These are phyloP conservation scores for Cutaneotrichosporon sp. DNA, from an alignment of 1,284 basidiomycete species.

Conservation along the genomic window DNA sequence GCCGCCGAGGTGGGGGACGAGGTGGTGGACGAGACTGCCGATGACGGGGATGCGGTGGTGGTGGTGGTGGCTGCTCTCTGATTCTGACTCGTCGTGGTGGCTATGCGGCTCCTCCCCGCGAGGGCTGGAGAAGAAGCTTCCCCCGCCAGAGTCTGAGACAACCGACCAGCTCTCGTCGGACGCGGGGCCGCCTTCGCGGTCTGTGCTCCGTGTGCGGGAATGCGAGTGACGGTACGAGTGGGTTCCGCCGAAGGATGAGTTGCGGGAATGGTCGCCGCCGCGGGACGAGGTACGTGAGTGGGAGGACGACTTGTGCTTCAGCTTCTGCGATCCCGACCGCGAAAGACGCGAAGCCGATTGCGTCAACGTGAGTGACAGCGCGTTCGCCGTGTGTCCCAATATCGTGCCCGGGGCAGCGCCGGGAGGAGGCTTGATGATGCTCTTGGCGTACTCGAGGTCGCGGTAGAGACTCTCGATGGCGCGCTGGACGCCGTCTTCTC, in stretches of 20 bases:
- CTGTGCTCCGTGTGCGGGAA: not conserved
- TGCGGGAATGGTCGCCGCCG: not conserved
- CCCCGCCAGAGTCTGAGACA: constrained; percentile 7
- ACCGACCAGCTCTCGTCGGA: constrained; percentile 22
- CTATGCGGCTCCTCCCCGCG: not conserved
- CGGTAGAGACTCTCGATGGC: constrained; percentile 90
- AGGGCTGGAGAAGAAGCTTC: not conserved
- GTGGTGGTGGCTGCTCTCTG: not conserved
- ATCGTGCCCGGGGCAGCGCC: not conserved
- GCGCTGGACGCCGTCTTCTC: constrained; percentile 83
- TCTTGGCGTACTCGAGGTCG: constrained; percentile 81
- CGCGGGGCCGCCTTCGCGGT: not conserved
- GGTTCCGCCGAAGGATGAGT: not conserved
- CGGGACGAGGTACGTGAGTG: not conserved
- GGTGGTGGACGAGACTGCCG: constrained; percentile 2
- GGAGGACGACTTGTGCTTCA: not conserved
- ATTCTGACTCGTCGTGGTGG: not conserved
- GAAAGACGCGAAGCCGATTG: no score
- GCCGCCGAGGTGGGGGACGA: not conserved
- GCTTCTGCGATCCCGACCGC: no score
- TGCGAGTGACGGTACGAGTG: not conserved
- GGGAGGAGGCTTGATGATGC: constrained; percentile 61
- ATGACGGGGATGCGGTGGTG: not conserved
- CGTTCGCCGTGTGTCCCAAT: not conserved
- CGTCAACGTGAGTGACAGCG: not conserved